A percentile compares a stretch with the other conserved stretches of the same genome.
These are phyloP conservation scores for Ephemerocybe angulata DNA, from an alignment of 768 basidiomycete species.

Conservation along the genomic window DNA sequence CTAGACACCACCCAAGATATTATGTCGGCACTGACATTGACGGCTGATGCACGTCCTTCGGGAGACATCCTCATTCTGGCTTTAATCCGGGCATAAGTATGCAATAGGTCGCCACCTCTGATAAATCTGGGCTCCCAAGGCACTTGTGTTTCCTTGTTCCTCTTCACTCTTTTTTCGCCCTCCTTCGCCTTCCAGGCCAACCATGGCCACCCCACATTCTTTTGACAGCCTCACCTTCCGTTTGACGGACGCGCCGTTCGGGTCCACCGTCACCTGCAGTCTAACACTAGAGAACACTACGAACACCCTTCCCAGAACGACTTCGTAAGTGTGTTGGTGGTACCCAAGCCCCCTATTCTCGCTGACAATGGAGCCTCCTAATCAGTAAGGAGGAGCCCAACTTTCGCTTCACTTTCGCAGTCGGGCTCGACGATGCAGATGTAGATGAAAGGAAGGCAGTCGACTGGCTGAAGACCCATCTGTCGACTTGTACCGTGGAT, in stretches of 20 bases:
- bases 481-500: background rate
- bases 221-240: conserved; percentile 5
- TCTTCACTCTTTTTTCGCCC: background rate
- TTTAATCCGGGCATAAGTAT: background rate
- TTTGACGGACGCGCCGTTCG: conserved; percentile 1
- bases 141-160: background rate
- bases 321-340: no score
- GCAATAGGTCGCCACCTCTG: background rate
- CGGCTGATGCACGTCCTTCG: no score
- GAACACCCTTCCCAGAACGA: no score
- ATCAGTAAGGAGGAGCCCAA: background rate
- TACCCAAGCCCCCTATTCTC: no score
- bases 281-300: background rate
- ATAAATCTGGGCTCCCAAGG: background rate
- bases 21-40: no score
- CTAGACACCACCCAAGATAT: no score
- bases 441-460: background rate
- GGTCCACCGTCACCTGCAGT: conserved; percentile 2
- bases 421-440: background rate
- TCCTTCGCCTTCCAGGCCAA: background rate
- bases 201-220: conserved; percentile 5
- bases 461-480: conserved; percentile 1
- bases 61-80: no score
- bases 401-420: background rate
- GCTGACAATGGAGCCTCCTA: no score